These are phyloP conservation scores for Trichomonascaceae sp. DNA, from an alignment of 1,139 yeast species.

Conservation along the genomic window DNA sequence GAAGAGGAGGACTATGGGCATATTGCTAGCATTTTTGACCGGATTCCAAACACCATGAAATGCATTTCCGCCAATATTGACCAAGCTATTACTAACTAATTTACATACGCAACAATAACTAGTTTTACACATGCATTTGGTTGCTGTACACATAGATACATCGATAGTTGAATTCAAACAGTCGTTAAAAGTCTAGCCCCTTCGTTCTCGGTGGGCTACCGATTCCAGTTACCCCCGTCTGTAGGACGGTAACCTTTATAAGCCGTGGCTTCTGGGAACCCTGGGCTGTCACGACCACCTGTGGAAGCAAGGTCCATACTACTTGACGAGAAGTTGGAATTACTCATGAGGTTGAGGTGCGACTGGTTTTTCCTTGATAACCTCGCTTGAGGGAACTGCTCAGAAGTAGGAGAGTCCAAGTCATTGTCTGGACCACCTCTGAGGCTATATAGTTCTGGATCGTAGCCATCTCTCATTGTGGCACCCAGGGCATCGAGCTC, in stretches of 20 bases:
- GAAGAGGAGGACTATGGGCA: background rate
- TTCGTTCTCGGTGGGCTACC: no score
- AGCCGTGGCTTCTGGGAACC: conserved; percentile 10
- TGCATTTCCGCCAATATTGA: background rate
- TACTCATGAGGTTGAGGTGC: conserved; percentile 6
- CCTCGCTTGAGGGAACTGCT: conserved; percentile 14
- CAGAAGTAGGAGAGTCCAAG: conserved; percentile 4
- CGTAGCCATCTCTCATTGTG: conserved; percentile 49
- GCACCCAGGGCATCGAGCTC: conserved; percentile 85
- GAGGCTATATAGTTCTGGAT: conserved; percentile 5
- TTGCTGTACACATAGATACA: no score
- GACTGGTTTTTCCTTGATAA: conserved; percentile 10
- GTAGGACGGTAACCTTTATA: conserved; percentile 12
- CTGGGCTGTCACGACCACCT: background rate
- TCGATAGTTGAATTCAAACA: no score
- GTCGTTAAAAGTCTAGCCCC: no score
- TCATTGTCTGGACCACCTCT: conserved; percentile 1
- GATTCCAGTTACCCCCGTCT: conserved; percentile 6
- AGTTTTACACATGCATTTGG: no score
- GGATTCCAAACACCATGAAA: conserved; percentile 1
- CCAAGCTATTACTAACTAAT: no score
- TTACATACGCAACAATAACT: no score
- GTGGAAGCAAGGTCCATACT: conserved; percentile 5
- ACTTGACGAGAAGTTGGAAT: conserved; percentile 5
- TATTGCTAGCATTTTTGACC: background rate